Conservation (phyloP, 345 rosid species). For the Mercurialis annua region DNA sequence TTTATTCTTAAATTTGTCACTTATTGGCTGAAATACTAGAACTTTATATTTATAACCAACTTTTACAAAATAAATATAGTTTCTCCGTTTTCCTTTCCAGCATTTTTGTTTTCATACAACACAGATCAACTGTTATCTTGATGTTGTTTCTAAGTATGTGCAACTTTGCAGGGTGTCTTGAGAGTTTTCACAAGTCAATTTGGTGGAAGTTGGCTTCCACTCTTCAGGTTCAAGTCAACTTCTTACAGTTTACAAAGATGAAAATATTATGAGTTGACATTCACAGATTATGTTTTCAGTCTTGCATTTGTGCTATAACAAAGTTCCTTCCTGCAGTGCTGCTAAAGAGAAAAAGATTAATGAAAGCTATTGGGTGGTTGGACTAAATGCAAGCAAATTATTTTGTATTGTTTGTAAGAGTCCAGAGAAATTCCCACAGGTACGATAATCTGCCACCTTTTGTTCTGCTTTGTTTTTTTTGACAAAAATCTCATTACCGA, state of each 20-base stretch:
- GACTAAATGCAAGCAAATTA: conserved; percentile 62
- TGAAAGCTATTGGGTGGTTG: conserved; percentile 90
- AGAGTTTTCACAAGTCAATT: conserved; percentile 62
- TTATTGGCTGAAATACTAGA: too few species aligned
- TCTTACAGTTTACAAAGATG: conserved; percentile 17
- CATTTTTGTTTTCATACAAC: too few species aligned
- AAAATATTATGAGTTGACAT: neutral
- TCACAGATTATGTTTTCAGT: conserved; percentile 1
- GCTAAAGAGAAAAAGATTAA: conserved; percentile 58
- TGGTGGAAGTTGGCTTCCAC: conserved; percentile 95
- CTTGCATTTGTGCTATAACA: conserved; percentile 1
- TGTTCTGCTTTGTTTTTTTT: conserved; percentile 8
- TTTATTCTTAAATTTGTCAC: conserved; percentile 5
- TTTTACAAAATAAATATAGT: too few species aligned
- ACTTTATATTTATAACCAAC: too few species aligned
- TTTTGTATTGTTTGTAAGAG: conserved; percentile 69
- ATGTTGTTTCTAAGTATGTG: conserved; percentile 17
- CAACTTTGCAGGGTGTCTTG: conserved; percentile 62
- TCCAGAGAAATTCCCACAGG: conserved; percentile 80
- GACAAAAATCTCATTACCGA: conserved; percentile 5
- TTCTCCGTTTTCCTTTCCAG: too few species aligned
- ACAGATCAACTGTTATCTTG: conserved; percentile 9
- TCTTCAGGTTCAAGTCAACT: conserved; percentile 80
- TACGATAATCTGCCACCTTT: conserved; percentile 22
- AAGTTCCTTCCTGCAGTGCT: conserved; percentile 43